phyloP scores from a whole-genome alignment of 805 yeast species.

The Kazachstania martiniae region DNA sequence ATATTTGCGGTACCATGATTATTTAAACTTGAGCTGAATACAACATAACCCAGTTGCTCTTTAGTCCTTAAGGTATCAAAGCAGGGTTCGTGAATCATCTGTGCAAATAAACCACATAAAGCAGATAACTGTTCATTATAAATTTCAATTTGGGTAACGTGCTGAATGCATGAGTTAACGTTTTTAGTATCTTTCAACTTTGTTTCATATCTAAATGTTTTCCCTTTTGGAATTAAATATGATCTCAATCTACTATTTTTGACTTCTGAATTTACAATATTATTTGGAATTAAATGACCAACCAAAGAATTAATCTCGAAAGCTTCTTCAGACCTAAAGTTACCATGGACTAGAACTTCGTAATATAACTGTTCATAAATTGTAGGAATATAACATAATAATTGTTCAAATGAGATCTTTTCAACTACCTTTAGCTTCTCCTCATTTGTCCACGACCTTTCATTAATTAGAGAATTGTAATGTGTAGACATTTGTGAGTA shows the following conservation, averaged over 20 bases:
- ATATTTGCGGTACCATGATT: constrained; percentile 52
- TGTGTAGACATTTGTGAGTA: constrained; percentile 64
- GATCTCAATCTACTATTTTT: constrained; percentile 29
- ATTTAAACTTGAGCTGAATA: constrained; percentile 61
- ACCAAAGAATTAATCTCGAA: constrained; percentile 36
- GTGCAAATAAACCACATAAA: constrained; percentile 54
- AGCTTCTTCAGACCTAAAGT: constrained; percentile 47
- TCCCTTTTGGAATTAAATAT: constrained; percentile 31
- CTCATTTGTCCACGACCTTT: constrained; percentile 51
- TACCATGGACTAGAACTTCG: constrained; percentile 74
- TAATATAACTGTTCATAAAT: constrained; percentile 49
- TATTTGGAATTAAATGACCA: constrained; percentile 35
- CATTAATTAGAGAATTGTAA: constrained; percentile 56
- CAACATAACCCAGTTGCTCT: constrained; percentile 93
- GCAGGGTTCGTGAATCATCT: constrained; percentile 75
- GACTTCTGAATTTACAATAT: constrained; percentile 25
- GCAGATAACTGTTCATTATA: constrained; percentile 36
- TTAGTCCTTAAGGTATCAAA: constrained; percentile 84
- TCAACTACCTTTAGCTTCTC: constrained; percentile 47
- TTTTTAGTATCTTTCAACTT: constrained; percentile 54
- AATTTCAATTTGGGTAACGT: constrained; percentile 58
- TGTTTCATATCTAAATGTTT: constrained; percentile 37
- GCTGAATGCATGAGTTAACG: constrained; percentile 75
- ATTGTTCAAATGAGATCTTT: constrained; percentile 37
- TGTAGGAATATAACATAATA: constrained; percentile 40